Conservation (phyloP, 805 yeast species). For the Yamadazyma paraphyllophila region DNA sequence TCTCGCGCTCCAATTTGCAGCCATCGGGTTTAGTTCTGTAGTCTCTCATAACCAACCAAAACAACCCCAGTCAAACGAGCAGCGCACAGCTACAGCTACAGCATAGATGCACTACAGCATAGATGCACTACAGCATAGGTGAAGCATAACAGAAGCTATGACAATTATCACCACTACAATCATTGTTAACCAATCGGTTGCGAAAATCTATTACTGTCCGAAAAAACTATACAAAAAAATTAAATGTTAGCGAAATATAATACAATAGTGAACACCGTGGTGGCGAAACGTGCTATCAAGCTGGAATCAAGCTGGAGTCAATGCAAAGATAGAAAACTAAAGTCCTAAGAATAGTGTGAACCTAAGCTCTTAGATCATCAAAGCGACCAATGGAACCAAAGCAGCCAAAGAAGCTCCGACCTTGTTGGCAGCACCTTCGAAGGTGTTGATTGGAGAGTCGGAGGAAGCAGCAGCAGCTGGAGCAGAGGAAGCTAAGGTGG, state of each 20-base stretch:
- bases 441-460: slow-evolving; percentile 19
- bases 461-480: slow-evolving; percentile 14
- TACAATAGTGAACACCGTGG: slow-evolving; percentile 1
- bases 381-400: slow-evolving; percentile 30
- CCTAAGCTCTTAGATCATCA: slow-evolving; percentile 27
- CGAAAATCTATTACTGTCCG: slow-evolving; percentile 10
- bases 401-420: slow-evolving; percentile 26
- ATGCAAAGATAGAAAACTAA: not conserved
- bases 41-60: not conserved
- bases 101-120: too few species aligned
- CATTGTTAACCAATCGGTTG: too few species aligned
- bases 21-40: not conserved
- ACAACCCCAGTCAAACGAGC: too few species aligned
- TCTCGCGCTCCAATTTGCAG: not conserved
- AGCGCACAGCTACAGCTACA: not conserved
- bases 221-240: slow-evolving; percentile 10
- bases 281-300: slow-evolving; percentile 7
- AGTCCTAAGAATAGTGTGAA: not conserved
- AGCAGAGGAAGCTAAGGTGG: slow-evolving; percentile 13
- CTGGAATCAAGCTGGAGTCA: not conserved
- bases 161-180: too few species aligned
- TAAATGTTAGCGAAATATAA: slow-evolving; percentile 9
- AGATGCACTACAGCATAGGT: too few species aligned
- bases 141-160: too few species aligned
- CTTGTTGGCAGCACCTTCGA: slow-evolving; percentile 24